These are phyloP conservation scores for Coffea humblotiana DNA, from an alignment of 305 asterid genomes.

Conservation along the genomic window DNA sequence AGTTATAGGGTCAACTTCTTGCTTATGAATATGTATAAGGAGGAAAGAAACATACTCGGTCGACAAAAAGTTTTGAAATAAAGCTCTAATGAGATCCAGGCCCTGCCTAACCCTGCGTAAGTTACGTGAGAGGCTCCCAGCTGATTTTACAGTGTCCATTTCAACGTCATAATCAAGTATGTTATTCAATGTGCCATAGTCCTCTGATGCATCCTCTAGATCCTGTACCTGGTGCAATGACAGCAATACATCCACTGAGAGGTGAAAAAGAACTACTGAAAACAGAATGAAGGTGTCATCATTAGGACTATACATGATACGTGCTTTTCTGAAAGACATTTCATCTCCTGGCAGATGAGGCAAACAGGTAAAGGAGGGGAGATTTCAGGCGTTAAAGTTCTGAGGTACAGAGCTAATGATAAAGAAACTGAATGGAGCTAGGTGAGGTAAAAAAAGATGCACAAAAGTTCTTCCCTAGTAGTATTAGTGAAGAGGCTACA, in stretches of 20 bases:
- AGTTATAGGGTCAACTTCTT: not conserved
- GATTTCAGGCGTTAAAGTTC: not conserved
- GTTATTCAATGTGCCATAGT: constrained; percentile 47
- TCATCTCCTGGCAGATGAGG: not conserved
- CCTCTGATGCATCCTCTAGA: constrained; percentile 67
- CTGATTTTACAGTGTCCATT: constrained; percentile 65
- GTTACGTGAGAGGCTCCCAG: constrained; percentile 88
- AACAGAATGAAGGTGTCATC: not conserved
- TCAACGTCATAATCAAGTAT: constrained; percentile 60
- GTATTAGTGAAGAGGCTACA: not conserved
- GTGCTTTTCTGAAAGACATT: not conserved
- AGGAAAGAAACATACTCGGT: constrained; percentile 54
- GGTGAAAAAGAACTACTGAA: not conserved
- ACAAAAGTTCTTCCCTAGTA: not conserved
- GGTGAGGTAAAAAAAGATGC: not conserved
- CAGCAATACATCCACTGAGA: not conserved
- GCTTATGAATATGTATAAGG: not conserved
- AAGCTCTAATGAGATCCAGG: constrained; percentile 85
- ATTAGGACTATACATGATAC: not conserved
- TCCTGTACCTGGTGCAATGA: constrained; percentile 52
- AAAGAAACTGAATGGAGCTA: not conserved
- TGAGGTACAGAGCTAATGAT: not conserved
- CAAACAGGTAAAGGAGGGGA: not conserved
- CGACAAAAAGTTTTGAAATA: constrained; percentile 81
- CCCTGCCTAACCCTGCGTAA: constrained; percentile 98